These are phyloP conservation scores for Chernovozyma aurita DNA, from an alignment of 1,139 yeast species.

Conservation along the genomic window DNA sequence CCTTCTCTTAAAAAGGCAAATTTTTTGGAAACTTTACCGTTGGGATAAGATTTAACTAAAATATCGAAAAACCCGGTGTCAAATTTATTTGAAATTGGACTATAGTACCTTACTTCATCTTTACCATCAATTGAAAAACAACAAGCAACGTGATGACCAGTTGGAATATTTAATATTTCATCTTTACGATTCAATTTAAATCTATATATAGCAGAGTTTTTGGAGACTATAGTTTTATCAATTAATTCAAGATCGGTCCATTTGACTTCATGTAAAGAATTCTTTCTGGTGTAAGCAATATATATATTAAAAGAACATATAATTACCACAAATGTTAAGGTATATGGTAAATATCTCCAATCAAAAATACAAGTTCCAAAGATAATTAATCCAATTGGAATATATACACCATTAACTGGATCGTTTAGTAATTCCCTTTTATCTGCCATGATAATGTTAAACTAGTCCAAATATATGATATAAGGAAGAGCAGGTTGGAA, in stretches of 20 bases:
- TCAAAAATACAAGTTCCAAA: constrained; percentile 59
- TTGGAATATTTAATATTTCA: constrained; percentile 61
- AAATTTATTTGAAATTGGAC: constrained; percentile 67
- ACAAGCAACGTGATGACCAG: constrained; percentile 74
- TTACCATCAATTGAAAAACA: constrained; percentile 51
- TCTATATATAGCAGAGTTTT: constrained; percentile 67
- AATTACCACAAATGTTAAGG: constrained; percentile 41
- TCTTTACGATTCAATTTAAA: constrained; percentile 58
- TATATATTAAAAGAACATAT: constrained; percentile 44
- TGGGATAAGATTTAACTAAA: constrained; percentile 66
- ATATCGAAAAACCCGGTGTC: constrained; percentile 73
- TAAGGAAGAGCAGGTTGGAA: too few relatives aligned
- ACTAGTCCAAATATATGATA: too few relatives aligned
- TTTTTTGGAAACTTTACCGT: constrained; percentile 61
- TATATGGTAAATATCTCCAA: constrained; percentile 46
- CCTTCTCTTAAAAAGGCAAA: constrained; percentile 64
- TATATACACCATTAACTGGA: constrained; percentile 69
- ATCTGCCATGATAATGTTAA: constrained; percentile 39
- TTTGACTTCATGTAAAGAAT: constrained; percentile 44
- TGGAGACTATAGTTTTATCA: constrained; percentile 67
- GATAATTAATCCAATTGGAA: constrained; percentile 59
- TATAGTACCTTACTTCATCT: constrained; percentile 64
- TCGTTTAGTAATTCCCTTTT: constrained; percentile 50
- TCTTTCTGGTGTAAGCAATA: constrained; percentile 45
- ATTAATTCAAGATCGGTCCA: constrained; percentile 66